Evolutionary conservation across 2,329 filamentous ascomycete genomes (phyloP).

Genomic region (Calonectria multiphialidica): DNA sequence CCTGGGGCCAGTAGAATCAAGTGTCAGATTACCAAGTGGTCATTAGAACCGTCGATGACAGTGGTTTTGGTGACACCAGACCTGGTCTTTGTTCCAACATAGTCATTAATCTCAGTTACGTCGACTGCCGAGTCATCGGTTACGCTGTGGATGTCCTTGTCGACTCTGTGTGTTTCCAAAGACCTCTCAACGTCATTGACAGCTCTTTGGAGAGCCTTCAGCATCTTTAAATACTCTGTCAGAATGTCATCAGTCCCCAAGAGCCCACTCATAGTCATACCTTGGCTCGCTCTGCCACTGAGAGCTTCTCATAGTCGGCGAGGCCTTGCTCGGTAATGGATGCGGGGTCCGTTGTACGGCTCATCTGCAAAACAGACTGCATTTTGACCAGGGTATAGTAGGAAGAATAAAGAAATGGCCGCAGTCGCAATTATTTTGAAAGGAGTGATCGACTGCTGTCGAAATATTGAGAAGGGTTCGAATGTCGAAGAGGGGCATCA

Average conservation of each 20-base stretch:
- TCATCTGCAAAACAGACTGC: conserved; percentile 6
- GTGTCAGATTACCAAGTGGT: background rate
- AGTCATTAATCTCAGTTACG: background rate
- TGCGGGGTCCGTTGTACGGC: background rate
- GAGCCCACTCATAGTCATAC: background rate
- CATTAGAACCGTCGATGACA: background rate
- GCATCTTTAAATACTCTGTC: background rate
- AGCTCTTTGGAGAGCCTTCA: background rate
- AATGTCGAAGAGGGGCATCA: too few species aligned
- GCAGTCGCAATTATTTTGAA: background rate
- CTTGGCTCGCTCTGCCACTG: background rate
- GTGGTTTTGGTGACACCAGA: background rate
- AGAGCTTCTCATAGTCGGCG: background rate
- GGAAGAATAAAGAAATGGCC: background rate
- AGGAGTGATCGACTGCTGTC: background rate
- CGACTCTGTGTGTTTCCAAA: background rate
- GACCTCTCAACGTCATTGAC: conserved; percentile 1
- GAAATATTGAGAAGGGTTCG: background rate
- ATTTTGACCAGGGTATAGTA: background rate
- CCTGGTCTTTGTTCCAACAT: background rate
- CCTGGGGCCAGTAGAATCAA: background rate
- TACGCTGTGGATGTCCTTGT: background rate
- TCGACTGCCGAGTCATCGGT: background rate
- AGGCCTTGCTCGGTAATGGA: background rate
- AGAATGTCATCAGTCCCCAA: background rate